Evolutionary conservation across 2,329 filamentous ascomycete genomes (phyloP).

Genomic region (Ophiostoma quercus): DNA sequence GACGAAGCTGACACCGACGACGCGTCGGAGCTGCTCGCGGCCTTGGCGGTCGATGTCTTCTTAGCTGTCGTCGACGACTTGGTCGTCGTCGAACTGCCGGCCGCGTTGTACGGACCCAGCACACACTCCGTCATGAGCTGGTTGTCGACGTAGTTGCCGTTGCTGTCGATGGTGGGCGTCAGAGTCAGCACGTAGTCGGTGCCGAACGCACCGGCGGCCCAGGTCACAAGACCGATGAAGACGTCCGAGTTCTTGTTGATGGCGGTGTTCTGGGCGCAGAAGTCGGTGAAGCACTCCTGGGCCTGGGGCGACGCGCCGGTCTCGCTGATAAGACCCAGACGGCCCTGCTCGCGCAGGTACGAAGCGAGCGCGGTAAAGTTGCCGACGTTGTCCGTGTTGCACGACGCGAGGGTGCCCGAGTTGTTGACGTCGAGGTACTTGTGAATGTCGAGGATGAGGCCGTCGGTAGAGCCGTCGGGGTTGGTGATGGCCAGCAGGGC

Average conservation of each 20-base stretch:
- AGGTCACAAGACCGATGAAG: slow-evolving; percentile 32
- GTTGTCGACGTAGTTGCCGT: slow-evolving; percentile 26
- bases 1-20: background rate
- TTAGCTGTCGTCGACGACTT: slow-evolving; percentile 12
- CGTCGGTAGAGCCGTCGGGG: slow-evolving; percentile 51
- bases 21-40: background rate
- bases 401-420: slow-evolving; percentile 48
- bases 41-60: slow-evolving; percentile 7
- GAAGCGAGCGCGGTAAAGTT: slow-evolving; percentile 34
- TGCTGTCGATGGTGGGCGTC: slow-evolving; percentile 28
- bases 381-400: slow-evolving; percentile 45
- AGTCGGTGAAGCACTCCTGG: slow-evolving; percentile 33
- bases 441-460: slow-evolving; percentile 56
- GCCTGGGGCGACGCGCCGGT: slow-evolving; percentile 37
- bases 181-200: slow-evolving; percentile 31
- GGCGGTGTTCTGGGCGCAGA: slow-evolving; percentile 34
- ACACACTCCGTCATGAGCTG: slow-evolving; percentile 27
- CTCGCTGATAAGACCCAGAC: slow-evolving; percentile 36
- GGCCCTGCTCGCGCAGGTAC: slow-evolving; percentile 35
- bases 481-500: slow-evolving; percentile 52
- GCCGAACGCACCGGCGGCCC: slow-evolving; percentile 32
- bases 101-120: slow-evolving; percentile 22
- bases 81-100: background rate
- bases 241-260: slow-evolving; percentile 35
- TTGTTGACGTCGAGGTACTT: slow-evolving; percentile 57